phyloP scores from a whole-genome alignment of 768 basidiomycete genomes.

The Podaxis sp. region DNA sequence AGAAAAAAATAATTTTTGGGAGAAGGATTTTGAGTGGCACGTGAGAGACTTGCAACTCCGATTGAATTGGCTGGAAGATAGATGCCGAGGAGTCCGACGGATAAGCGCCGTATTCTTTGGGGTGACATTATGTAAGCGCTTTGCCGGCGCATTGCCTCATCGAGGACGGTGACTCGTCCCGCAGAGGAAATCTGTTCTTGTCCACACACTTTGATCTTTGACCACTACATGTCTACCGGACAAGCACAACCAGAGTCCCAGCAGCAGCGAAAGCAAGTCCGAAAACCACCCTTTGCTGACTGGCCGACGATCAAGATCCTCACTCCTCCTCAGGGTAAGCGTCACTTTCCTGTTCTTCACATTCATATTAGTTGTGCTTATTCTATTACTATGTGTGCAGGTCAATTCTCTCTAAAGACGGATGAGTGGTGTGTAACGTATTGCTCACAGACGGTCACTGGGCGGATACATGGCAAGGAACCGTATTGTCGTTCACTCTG shows the following conservation, averaged over 20 bases:
- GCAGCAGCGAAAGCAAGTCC: constrained; percentile 29
- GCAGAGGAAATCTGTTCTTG: constrained; percentile 2
- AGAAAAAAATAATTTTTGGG: constrained; percentile 22
- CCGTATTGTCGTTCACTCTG: constrained; percentile 61
- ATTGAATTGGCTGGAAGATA: constrained; percentile 10
- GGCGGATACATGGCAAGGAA: constrained; percentile 46
- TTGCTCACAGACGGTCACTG: constrained; percentile 55
- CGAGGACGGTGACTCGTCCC: constrained; percentile 12
- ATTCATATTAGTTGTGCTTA: constrained; percentile 9
- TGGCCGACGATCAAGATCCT: constrained; percentile 56
- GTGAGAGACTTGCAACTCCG: constrained; percentile 23
- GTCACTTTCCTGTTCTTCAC: background rate
- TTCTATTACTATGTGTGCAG: constrained; percentile 26
- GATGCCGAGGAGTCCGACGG: background rate
- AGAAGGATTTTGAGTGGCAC: constrained; percentile 13
- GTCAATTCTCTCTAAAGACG: constrained; percentile 53
- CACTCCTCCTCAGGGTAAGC: constrained; percentile 47
- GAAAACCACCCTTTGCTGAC: constrained; percentile 40
- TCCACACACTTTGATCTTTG: constrained; percentile 8
- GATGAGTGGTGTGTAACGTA: constrained; percentile 69
- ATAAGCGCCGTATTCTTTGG: background rate
- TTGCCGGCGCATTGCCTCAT: constrained; percentile 5
- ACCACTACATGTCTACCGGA: constrained; percentile 15
- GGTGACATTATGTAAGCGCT: constrained; percentile 5
- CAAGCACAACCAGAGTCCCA: constrained; percentile 28